A percentile compares a stretch with the other conserved stretches of the same genome.
phyloP scores from a whole-genome alignment of 768 basidiomycete species.

The Tubosaeta sp. region DNA sequence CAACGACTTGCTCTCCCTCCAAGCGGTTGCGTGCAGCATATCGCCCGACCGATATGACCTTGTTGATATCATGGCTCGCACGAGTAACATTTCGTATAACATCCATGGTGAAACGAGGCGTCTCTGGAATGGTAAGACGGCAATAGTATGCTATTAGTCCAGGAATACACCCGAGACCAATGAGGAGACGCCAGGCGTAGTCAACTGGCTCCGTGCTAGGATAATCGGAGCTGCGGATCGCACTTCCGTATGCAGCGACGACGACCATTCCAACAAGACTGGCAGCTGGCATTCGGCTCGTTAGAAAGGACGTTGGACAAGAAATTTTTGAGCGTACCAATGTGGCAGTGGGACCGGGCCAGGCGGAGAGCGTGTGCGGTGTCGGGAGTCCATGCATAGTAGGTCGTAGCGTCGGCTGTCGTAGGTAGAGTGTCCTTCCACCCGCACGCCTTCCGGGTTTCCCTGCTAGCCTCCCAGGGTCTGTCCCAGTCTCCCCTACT shows the following conservation, averaged over 20 bases:
- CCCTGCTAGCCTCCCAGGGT: too few relatives aligned
- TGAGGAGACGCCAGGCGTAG: slow-evolving; percentile 78
- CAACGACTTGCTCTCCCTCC: slow-evolving; percentile 43
- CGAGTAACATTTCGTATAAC: slow-evolving; percentile 74
- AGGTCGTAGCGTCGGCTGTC: too few relatives aligned
- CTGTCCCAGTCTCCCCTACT: too few relatives aligned
- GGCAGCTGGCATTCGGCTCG: slow-evolving; percentile 40
- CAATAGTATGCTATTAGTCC: slow-evolving; percentile 78
- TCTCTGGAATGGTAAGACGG: slow-evolving; percentile 89
- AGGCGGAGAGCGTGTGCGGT: too few relatives aligned
- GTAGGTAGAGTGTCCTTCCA: too few relatives aligned
- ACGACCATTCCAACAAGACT: slow-evolving; percentile 62
- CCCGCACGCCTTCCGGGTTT: too few relatives aligned
- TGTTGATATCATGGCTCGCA: slow-evolving; percentile 66
- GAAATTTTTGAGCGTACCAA: slow-evolving; percentile 36
- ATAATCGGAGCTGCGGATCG: slow-evolving; percentile 41
- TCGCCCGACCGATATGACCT: slow-evolving; percentile 47
- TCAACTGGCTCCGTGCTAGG: slow-evolving; percentile 55
- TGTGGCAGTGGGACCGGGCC: too few relatives aligned
- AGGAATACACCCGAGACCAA: slow-evolving; percentile 82
- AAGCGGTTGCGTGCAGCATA: slow-evolving; percentile 40
- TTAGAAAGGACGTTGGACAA: not conserved
- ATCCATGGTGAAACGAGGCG: slow-evolving; percentile 89
- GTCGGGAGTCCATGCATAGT: too few relatives aligned
- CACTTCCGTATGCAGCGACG: slow-evolving; percentile 57